Percentiles rank a stretch among this genome's conserved stretches.
These are phyloP conservation scores for Saccharomycopsis fibuligera DNA, from an alignment of 805 yeast genomes.

Conservation along the genomic window DNA sequence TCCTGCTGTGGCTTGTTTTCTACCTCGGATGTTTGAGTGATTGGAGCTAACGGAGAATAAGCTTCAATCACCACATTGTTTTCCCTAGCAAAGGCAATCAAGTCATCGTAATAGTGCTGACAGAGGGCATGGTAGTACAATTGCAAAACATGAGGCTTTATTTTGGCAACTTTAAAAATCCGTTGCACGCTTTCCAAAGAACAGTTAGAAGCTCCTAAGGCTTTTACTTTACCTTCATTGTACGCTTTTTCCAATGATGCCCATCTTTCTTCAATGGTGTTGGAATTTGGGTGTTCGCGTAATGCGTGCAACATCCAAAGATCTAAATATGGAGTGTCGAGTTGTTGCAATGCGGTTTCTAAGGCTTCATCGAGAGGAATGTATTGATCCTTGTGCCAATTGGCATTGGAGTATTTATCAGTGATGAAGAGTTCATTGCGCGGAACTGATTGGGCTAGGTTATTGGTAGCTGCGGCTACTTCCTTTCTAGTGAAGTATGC, in stretches of 20 bases:
- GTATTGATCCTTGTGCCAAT: constrained; percentile 66
- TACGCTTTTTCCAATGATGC: constrained; percentile 40
- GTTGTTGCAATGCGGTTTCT: constrained; percentile 32
- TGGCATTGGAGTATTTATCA: constrained; percentile 75
- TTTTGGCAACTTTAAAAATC: constrained; percentile 33
- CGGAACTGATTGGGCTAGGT: constrained; percentile 33
- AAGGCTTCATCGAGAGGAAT: constrained; percentile 36
- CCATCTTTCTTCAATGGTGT: constrained; percentile 40
- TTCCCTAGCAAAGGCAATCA: constrained; percentile 42
- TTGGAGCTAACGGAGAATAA: constrained; percentile 62
- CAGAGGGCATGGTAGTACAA: constrained; percentile 60
- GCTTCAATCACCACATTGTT: constrained; percentile 54
- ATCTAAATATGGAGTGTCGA: constrained; percentile 43
- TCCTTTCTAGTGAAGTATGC: constrained; percentile 48
- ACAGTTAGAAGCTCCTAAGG: constrained; percentile 60
- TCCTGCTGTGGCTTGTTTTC: constrained; percentile 39
- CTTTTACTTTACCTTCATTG: constrained; percentile 48
- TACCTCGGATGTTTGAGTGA: constrained; percentile 44
- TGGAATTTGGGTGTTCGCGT: constrained; percentile 35
- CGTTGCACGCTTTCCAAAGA: constrained; percentile 38
- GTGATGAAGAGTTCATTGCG: constrained; percentile 47
- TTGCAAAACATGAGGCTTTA: constrained; percentile 54
- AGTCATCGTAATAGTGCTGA: constrained; percentile 61
- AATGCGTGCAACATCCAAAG: constrained; percentile 43
- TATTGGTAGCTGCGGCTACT: constrained; percentile 33